Base-by-base conservation (phyloP, 1,139 yeast species). In the Debaryomyces singareniensis region DNA sequence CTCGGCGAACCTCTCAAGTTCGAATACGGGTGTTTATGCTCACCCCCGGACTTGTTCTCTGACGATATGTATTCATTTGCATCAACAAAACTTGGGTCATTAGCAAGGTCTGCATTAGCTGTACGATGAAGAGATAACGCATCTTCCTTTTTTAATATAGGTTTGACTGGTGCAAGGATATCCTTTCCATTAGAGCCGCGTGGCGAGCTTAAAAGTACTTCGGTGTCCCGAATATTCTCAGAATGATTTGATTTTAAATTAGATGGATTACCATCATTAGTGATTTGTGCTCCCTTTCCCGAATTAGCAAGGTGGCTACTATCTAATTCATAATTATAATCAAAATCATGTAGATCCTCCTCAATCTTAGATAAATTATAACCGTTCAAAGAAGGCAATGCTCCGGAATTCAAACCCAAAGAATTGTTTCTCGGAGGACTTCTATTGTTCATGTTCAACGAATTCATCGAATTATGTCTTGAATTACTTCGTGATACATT, bases 341-440 rank as follows among this genome's bases (percentile, higher is more conserved):
- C 73, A 36, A 67, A 67, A 35, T 61, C 70, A 25, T 54, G 64
- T 29, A 67, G 51, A 30, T 64, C 69, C 39, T 67, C 73, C 15
- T 67, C 72, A 24, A 67, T 67, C 42, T 64, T 65, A 21, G 49
- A 45, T 30, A 67, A 49, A 35, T 58, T 65, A 34, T 46, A 45
- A 26, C 34, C 38, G 11, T 34, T 38, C 9, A 10, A 9, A 9
- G 14, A 7, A 9, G 40, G 40, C 31, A 35, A 29, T 16, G 42
- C 36, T 5, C 41, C 33, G 5, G 45, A 37, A 13, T 47, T 43
- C 24, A 49, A 41, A 13, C 51, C 34, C 13, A 53, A 28, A n/a
- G 61, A 52, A 22, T 44, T 49, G 18, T 40, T 39, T 13, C 29
- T 20, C 4, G 28, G 13, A 5, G 13, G 22, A 16, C 26, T 24